A percentile compares a stretch with the other conserved stretches of the same genome.
Conservation (phyloP, 2,329 filamentous ascomycete species). For the Sclerotinia subarctica region DNA sequence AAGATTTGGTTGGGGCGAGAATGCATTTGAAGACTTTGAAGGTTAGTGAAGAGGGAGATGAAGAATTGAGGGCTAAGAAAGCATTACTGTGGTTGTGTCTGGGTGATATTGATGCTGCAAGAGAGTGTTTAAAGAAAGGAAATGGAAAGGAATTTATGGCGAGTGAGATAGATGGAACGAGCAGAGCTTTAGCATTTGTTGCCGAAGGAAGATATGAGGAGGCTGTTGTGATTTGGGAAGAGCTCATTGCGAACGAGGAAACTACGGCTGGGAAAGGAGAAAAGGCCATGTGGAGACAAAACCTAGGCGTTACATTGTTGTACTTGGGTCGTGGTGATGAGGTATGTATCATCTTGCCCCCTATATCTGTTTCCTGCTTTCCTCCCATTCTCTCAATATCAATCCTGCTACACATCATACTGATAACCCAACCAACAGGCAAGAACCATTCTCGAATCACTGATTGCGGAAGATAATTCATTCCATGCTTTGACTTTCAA, state of each 20-base stretch:
- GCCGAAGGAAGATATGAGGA: slow-evolving; percentile 69
- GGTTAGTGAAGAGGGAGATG: slow-evolving; percentile 38
- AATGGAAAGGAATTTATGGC: slow-evolving; percentile 33
- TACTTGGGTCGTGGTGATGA: slow-evolving; percentile 76
- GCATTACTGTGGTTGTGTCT: slow-evolving; percentile 74
- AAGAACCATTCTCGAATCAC: slow-evolving; percentile 60
- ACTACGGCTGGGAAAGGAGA: slow-evolving; percentile 36
- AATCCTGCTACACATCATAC: not conserved
- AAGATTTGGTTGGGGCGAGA: slow-evolving; percentile 76
- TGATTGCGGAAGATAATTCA: slow-evolving; percentile 60
- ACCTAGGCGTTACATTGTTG: slow-evolving; percentile 77
- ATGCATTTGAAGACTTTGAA: slow-evolving; percentile 65
- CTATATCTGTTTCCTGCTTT: not conserved
- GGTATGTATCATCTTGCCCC: slow-evolving; percentile 44
- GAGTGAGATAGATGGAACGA: slow-evolving; percentile 44
- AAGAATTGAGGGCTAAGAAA: slow-evolving; percentile 43
- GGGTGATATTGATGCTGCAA: slow-evolving; percentile 70
- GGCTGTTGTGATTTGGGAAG: slow-evolving; percentile 61
- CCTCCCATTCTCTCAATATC: not conserved
- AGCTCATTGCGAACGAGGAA: slow-evolving; percentile 42
- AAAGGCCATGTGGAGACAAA: slow-evolving; percentile 74
- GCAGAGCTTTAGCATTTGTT: slow-evolving; percentile 71
- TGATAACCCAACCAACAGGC: slow-evolving; percentile 48
- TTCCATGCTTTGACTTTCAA: slow-evolving; percentile 88
- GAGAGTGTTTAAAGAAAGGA: slow-evolving; percentile 46